Percentiles rank a stretch among this genome's conserved stretches.
phyloP scores from a whole-genome alignment of 2,329 filamentous ascomycete genomes.

The Xylaria sp. region DNA sequence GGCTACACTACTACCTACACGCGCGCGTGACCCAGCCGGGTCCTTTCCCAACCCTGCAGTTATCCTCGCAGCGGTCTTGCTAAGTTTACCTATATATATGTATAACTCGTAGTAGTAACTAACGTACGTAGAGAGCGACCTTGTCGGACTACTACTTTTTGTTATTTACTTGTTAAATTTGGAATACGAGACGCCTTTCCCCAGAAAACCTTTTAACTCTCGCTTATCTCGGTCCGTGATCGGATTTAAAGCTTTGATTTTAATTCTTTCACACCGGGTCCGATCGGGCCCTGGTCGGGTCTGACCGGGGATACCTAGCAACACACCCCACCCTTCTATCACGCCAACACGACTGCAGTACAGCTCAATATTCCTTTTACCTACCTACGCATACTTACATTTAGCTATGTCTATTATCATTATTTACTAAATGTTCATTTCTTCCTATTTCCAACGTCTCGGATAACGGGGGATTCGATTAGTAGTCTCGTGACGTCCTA shows the following conservation, averaged over 20 bases:
- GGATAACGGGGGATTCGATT: too few species aligned
- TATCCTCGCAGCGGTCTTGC: background rate
- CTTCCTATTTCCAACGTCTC: too few species aligned
- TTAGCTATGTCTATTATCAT: background rate
- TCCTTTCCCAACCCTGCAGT: background rate
- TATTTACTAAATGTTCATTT: too few species aligned
- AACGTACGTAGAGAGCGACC: background rate
- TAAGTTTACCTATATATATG: background rate
- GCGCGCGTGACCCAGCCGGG: background rate
- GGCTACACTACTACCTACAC: background rate
- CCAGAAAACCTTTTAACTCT: background rate
- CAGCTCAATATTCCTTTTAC: too few species aligned
- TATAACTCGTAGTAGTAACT: too few species aligned
- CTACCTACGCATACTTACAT: too few species aligned
- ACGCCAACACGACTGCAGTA: too few species aligned
- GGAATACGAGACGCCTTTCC: background rate
- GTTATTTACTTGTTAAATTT: background rate
- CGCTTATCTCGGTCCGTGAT: background rate
- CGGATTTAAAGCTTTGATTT: constrained; percentile 4
- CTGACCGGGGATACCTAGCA: background rate
- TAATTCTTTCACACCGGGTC: background rate
- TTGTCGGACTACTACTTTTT: background rate
- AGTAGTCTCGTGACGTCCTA: background rate
- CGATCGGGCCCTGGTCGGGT: background rate
- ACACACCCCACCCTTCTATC: too few species aligned